Conservation (phyloP, 2,329 filamentous ascomycete species). For the Exophiala aquamarina region DNA sequence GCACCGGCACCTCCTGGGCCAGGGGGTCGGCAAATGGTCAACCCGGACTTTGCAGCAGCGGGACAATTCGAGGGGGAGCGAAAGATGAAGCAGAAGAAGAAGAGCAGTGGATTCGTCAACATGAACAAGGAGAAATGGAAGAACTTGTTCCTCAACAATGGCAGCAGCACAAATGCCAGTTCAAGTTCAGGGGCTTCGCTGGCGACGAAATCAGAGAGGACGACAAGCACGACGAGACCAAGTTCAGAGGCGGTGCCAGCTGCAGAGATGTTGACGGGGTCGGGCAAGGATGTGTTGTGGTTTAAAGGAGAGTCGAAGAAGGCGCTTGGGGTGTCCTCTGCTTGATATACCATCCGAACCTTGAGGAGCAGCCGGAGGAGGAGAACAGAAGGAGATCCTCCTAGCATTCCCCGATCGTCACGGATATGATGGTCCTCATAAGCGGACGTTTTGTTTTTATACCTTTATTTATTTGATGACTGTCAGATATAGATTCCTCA, state of each 20-base stretch:
- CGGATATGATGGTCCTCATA: too few species aligned
- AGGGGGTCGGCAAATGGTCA: conserved; percentile 26
- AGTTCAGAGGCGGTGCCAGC: neutral
- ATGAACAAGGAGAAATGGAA: conserved; percentile 23
- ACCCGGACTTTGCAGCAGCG: conserved; percentile 26
- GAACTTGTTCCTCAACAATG: conserved; percentile 37
- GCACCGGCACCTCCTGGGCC: conserved; percentile 26
- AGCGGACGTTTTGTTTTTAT: too few species aligned
- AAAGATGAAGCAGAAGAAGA: conserved; percentile 19
- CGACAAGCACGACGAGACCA: conserved; percentile 19
- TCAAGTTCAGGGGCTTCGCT: conserved; percentile 2
- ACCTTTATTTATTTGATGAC: too few species aligned
- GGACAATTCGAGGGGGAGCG: conserved; percentile 26
- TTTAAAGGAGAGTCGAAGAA: conserved; percentile 29
- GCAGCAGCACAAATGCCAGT: conserved; percentile 44
- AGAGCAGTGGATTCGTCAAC: neutral
- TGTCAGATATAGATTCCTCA: too few species aligned
- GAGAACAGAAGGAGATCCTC: too few species aligned
- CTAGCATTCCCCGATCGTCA: too few species aligned
- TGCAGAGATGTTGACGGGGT: conserved; percentile 16
- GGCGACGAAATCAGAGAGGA: neutral
- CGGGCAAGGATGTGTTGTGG: conserved; percentile 24
- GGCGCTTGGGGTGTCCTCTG: conserved; percentile 11
- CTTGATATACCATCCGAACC: neutral
- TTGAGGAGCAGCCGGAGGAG: too few species aligned